phyloP scores from a whole-genome alignment of 768 basidiomycete genomes.

The Lactarius deliciosus region DNA sequence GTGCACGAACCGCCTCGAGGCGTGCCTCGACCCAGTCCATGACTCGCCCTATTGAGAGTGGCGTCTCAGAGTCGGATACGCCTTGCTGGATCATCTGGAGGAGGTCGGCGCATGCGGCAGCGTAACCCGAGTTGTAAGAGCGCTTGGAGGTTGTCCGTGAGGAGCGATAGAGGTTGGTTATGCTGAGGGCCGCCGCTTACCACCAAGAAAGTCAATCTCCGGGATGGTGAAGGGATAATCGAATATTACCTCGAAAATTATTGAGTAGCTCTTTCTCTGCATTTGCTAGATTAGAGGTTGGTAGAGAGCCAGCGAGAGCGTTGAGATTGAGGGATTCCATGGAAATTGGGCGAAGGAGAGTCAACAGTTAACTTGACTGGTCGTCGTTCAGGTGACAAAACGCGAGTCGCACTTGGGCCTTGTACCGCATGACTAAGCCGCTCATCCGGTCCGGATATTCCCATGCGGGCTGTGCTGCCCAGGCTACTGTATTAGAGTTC shows the following conservation, averaged over 20 bases:
- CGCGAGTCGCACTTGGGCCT: not conserved
- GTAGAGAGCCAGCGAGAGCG: conserved; percentile 74
- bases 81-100: conserved; percentile 82
- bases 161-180: conserved; percentile 82
- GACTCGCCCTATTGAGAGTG: conserved; percentile 66
- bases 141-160: conserved; percentile 74
- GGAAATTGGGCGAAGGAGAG: conserved; percentile 6
- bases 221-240: conserved; percentile 1
- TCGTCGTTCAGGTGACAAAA: conserved; percentile 23
- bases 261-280: conserved; percentile 79
- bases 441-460: not conserved
- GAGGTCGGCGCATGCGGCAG: conserved; percentile 75
- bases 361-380: not conserved
- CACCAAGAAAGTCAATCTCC: conserved; percentile 31
- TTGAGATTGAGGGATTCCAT: conserved; percentile 82
- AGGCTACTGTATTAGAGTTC: not conserved
- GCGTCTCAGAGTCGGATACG: conserved; percentile 54
- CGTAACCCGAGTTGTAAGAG: conserved; percentile 80
- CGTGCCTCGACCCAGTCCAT: conserved; percentile 87
- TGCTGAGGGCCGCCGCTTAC: conserved; percentile 79
- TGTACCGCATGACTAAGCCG: conserved; percentile 18
- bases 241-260: conserved; percentile 69
- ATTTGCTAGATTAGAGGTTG: conserved; percentile 64
- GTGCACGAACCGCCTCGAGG: conserved; percentile 68
- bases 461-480: not conserved